Conservation (phyloP, 2,329 filamentous ascomycete genomes). For the Eutypa lata region DNA sequence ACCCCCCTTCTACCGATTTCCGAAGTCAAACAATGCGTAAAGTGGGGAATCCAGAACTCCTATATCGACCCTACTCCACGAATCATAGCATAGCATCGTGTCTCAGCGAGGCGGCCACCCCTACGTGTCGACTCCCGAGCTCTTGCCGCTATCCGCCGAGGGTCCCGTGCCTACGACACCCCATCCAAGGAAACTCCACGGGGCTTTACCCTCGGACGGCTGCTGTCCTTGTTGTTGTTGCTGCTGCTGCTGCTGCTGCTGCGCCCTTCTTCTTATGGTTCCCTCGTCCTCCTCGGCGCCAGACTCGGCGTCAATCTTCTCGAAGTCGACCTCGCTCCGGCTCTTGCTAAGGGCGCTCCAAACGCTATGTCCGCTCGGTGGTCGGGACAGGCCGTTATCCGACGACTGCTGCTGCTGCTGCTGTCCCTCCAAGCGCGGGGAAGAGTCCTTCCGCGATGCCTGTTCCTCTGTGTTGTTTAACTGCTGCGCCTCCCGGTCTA, state of each 20-base stretch:
- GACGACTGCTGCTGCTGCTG: conserved; percentile 28
- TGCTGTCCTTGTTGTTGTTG: background rate
- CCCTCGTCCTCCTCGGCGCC: conserved; percentile 50
- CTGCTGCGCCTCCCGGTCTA: conserved; percentile 74
- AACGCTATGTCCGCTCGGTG: conserved; percentile 44
- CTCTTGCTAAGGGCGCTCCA: conserved; percentile 69
- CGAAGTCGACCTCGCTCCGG: conserved; percentile 83
- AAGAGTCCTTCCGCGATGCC: too few species aligned
- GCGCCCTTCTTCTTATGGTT: conserved; percentile 24
- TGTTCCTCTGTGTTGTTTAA: conserved; percentile 40
- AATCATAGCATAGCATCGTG: too few species aligned
- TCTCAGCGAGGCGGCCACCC: too few species aligned
- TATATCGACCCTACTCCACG: too few species aligned
- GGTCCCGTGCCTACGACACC: background rate
- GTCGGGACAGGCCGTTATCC: conserved; percentile 35
- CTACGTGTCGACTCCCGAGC: conserved; percentile 11
- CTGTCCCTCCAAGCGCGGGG: conserved; percentile 15
- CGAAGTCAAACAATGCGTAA: too few species aligned
- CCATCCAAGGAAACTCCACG: background rate
- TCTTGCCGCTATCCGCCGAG: conserved; percentile 17
- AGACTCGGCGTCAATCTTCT: conserved; percentile 78
- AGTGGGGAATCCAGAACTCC: too few species aligned
- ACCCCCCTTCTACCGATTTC: too few species aligned
- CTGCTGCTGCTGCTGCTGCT: background rate
- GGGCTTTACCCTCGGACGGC: conserved; percentile 7